Evolutionary conservation across 129 eudicot species (phyloP), one percentile per base, ranked within the genome.

Genomic region (Flaveria trinervia): DNA sequence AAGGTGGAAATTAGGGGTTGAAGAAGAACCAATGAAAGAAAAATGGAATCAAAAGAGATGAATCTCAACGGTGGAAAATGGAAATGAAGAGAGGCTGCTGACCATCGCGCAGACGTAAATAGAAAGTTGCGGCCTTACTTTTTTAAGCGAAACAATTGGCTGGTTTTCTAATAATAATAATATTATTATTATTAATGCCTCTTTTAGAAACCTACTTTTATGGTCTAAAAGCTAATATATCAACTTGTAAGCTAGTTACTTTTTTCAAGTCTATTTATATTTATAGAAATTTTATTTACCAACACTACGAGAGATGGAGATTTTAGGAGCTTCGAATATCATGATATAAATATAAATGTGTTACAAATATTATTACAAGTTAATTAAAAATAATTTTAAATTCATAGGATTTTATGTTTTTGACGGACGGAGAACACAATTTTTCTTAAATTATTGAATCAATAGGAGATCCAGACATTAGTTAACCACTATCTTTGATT

Each of bases 11-110:
- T 57, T 4, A 33, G 70, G 5, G 33, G 56, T 12, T 45, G 72
- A 65, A 56, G 28, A 57, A 57, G 59, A 65, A 62, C 73, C 75
- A 77, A 77, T 77, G 68, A 57, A 33, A 1, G 59, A 54, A 26
- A 22, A 13, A 68, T 54, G 75, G 76, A 56, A 76, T 74, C 70
- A 74, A 73, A 2, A 8, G 16, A 76, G 80, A 65, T 75, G 79
- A 77, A 77, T 68, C 60, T 78, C 39, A 49, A 61, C 69, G 77
- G 72, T 79, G 77, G 78, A 64, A 64, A 79, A 71, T 71, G 16
- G 41, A 36, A 36, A 36, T 5, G 15, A 70, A 14, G 43, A 56
- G 64, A 18, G 70, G 73, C 9, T 22, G 39, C 77, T 75, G 79
- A 77, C 57, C 55, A 36, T 20, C 44, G 16, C 52, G 52, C 54